phyloP scores from a whole-genome alignment of 1,139 yeast species.

The Magnusiomyces ingens region DNA sequence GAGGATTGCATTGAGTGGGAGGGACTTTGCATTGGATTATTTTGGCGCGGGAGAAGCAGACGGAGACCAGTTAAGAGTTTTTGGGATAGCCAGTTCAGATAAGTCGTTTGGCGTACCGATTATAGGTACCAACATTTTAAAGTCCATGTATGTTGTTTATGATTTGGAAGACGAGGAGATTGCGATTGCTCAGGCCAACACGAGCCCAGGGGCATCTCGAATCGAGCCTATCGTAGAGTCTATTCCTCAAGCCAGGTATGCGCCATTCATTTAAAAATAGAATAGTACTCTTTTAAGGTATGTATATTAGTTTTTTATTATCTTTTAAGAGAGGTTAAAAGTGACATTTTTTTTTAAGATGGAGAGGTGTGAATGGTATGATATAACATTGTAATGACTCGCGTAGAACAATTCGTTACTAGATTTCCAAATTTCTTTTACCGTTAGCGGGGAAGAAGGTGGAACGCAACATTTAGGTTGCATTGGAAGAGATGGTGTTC shows the following conservation, averaged over 20 bases:
- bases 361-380: too few species aligned
- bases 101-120: neutral
- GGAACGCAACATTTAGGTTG: too few species aligned
- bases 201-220: neutral
- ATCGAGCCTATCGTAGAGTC: neutral
- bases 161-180: constrained; percentile 3
- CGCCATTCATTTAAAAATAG: too few species aligned
- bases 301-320: too few species aligned
- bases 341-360: too few species aligned
- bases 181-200: neutral
- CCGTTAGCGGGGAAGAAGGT: too few species aligned
- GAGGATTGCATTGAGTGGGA: neutral
- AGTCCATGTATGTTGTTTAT: constrained; percentile 3
- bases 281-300: too few species aligned
- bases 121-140: neutral
- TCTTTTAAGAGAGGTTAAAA: too few species aligned
- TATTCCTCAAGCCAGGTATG: neutral
- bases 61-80: neutral
- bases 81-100: neutral
- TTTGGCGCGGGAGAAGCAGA: neutral
- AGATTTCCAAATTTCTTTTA: too few species aligned
- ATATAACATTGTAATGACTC: too few species aligned
- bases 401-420: too few species aligned
- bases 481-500: too few species aligned
- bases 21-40: neutral